phyloP scores from a whole-genome alignment of 1,284 basidiomycete genomes.

The Rhodotorula sp. region DNA sequence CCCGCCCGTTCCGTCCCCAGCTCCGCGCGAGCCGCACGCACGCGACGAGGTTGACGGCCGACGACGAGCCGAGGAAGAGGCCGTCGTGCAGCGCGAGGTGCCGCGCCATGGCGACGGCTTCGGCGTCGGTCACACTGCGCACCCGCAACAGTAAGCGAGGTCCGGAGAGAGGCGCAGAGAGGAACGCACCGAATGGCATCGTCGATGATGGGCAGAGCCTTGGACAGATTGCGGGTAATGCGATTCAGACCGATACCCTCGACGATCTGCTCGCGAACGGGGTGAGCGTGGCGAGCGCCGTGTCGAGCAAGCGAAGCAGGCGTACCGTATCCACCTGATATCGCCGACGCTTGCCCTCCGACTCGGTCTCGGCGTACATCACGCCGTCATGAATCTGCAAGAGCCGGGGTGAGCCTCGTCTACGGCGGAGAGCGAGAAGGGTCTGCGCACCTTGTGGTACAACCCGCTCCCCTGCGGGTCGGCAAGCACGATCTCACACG shows the following conservation, averaged over 20 bases:
- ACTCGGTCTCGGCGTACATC: conserved; percentile 88
- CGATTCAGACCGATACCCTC: conserved; percentile 82
- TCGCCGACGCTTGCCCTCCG: conserved; percentile 89
- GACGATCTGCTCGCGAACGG: conserved; percentile 45
- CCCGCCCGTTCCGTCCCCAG: conserved; percentile 49
- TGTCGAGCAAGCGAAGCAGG: conserved; percentile 24
- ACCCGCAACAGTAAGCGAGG: neutral
- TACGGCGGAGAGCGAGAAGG: neutral
- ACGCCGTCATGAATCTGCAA: conserved; percentile 81
- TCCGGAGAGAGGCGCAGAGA: neutral
- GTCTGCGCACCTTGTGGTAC: conserved; percentile 76
- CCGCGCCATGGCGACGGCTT: conserved; percentile 89
- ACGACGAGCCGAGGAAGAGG: conserved; percentile 91
- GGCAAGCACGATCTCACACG: conserved; percentile 70
- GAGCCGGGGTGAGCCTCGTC: neutral
- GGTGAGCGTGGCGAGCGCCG: neutral
- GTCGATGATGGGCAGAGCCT: conserved; percentile 76
- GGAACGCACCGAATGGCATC: conserved; percentile 73
- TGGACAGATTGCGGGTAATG: conserved; percentile 76
- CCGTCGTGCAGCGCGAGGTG: conserved; percentile 87
- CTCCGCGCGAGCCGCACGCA: conserved; percentile 74
- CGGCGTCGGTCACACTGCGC: conserved; percentile 76
- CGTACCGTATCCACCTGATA: conserved; percentile 86
- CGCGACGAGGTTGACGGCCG: conserved; percentile 91
- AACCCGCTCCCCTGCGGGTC: conserved; percentile 95